Base-by-base conservation (phyloP, 1,284 basidiomycete genomes). In the Apiotrichum sp. region DNA sequence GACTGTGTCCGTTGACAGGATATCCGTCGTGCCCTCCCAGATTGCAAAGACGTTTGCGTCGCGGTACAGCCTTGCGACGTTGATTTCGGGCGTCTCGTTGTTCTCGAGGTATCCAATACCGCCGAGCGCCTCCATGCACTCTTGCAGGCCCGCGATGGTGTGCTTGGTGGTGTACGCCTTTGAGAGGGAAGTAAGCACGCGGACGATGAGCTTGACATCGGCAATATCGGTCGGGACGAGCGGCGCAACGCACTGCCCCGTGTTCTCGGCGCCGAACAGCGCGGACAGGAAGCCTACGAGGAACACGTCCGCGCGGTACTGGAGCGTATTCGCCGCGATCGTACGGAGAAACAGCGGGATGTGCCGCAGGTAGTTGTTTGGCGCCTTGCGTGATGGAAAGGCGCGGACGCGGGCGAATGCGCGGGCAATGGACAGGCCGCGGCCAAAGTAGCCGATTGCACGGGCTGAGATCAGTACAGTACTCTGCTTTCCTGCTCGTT, bases 91-190 rank as follows among this genome's bases (percentile, higher is more conserved):
- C 53, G 87, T 80, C 1, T 81, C 83, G 49, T 82, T 85, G 68
- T 90, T 87, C 65, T 88, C 86, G 86, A 90, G 89, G 65, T 89
- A 65, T 40, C 81, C 81, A 56, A 57, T 63, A 48, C 88, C 80
- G 0, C 81, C 83, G 48, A 83, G 85, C 66, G 89, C 87, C 65
- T 88, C 86, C 88, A 90, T 90, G 65, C 89, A 90, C 0, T 88
- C 88, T 55, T 85, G 84, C 3, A 86, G 86, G 32, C 88, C 87
- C 3, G 88, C 76, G 8, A 83, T 78, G 0, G 81, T 82, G 63
- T 83, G 83, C 56, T 86, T 83, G 8, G 87, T 82, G 2, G 80
- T 79, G 69, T 86, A 89, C 0, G 84, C 86, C 70, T 90, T 90
- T 43, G 81, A 77, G 0, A 84, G 81, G 2, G 87, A 84, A 0